phyloP scores from a whole-genome alignment of 2,329 filamentous ascomycete species.

The Tolypocladium tundrense region DNA sequence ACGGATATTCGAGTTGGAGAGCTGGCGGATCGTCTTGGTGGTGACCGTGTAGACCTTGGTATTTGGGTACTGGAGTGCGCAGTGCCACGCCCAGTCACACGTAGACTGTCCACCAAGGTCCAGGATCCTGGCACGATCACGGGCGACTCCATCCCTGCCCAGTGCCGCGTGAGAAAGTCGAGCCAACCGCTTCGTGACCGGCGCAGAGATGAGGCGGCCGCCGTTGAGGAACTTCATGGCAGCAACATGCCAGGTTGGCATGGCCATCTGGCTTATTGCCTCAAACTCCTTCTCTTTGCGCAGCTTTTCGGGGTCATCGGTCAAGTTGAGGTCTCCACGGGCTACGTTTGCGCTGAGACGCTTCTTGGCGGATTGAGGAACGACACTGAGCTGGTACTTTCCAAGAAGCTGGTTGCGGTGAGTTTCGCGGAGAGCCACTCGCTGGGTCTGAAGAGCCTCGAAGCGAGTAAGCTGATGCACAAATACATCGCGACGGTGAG shows the following conservation, averaged over 20 bases:
- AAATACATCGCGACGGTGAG: slow-evolving; percentile 64
- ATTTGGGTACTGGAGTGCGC: slow-evolving; percentile 75
- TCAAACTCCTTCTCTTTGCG: slow-evolving; percentile 69
- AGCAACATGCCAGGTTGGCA: slow-evolving; percentile 51
- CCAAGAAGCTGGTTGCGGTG: slow-evolving; percentile 78
- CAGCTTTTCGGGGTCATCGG: slow-evolving; percentile 52
- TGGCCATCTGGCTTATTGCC: slow-evolving; percentile 61
- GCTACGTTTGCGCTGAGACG: slow-evolving; percentile 63
- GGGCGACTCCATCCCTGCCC: slow-evolving; percentile 30
- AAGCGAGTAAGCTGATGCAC: slow-evolving; percentile 77
- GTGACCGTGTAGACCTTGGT: slow-evolving; percentile 82
- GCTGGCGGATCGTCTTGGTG: slow-evolving; percentile 59
- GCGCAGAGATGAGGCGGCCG: slow-evolving; percentile 53
- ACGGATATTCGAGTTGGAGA: slow-evolving; percentile 64
- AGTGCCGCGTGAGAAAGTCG: slow-evolving; percentile 40
- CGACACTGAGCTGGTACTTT: slow-evolving; percentile 67
- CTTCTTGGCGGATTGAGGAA: slow-evolving; percentile 59
- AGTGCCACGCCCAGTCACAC: slow-evolving; percentile 94
- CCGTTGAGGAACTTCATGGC: slow-evolving; percentile 52
- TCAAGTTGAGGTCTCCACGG: slow-evolving; percentile 56
- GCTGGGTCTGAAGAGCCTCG: slow-evolving; percentile 76
- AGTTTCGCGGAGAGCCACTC: slow-evolving; percentile 59
- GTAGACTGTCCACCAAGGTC: slow-evolving; percentile 78
- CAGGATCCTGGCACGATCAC: slow-evolving; percentile 57
- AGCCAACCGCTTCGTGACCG: slow-evolving; percentile 51